Base-by-base conservation (phyloP, 768 basidiomycete species). In the Boletus insuetus region DNA sequence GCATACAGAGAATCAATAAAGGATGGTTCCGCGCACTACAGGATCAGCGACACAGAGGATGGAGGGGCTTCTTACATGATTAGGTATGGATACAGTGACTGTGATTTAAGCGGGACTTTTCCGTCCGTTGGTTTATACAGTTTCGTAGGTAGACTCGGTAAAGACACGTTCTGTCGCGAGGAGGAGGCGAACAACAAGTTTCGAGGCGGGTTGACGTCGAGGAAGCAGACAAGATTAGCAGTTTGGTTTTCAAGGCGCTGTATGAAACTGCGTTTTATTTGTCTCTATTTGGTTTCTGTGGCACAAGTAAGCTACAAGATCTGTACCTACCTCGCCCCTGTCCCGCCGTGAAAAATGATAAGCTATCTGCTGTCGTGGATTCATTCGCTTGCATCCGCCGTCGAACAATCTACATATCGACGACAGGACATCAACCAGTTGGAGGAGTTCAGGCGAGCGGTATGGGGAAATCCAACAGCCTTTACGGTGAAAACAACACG, bases 81-180 rank as follows among this genome's bases (percentile, higher is more conserved):
- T 62, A 70, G 58, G 61, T 71, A 71, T 52, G 63, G 60, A 61
- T 73, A 71, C 71, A 71, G 61, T 53, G 63, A 58, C n/a, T 54
- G 62, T 52, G 60, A 58, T 58, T 68, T 64, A 49, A 38, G 35
- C 35, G 51, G 37, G 56, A 53, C 58, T 37, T 29, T 48, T 56
- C 53, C 34, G 54, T 54, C 55, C 58, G 56, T 51, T 40, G 51
- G 43, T 59, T 58, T 58, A 63, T 55, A 69, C 61, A 69, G 50
- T 53, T 56, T 45, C n/a, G 61, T 65, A 69, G 61, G 64, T 60
- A 65, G 59, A 56, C 55, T 51, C 58, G 43, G 39, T 46, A 60
- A 51, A 31, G 48, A 51, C 46, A 51, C 46, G 40, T 43, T 49
- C 44, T 37, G 12, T 37, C 35, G 35, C 35, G 35, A 17, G 35